Percentiles rank a stretch among this genome's conserved stretches.
phyloP scores from a whole-genome alignment of 257 asterid genomes.

The Nicotiana paniculata region DNA sequence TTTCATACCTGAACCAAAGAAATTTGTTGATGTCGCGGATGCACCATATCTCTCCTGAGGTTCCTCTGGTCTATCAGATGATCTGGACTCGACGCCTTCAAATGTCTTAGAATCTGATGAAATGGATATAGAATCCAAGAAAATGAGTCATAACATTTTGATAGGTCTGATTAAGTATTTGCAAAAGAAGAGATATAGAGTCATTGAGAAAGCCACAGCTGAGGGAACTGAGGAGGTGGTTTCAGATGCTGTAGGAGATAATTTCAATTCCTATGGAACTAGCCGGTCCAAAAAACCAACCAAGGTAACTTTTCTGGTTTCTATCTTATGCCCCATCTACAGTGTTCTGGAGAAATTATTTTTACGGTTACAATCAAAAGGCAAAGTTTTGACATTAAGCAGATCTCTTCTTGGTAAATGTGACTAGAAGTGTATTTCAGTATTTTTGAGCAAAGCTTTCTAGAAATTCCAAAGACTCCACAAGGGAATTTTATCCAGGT shows the following conservation, averaged over 20 bases:
- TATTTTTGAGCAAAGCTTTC: neutral
- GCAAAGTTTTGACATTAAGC: neutral
- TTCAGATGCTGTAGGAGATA: constrained; percentile 89
- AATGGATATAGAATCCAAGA: constrained; percentile 74
- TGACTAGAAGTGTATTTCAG: neutral
- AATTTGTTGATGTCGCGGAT: constrained; percentile 56
- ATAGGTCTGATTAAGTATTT: constrained; percentile 95
- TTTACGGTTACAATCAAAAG: neutral
- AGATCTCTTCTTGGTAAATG: neutral
- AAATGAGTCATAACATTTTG: constrained; percentile 89
- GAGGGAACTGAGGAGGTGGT: constrained; percentile 99
- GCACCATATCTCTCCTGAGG: constrained; percentile 64
- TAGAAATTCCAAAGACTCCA: neutral
- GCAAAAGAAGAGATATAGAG: constrained; percentile 71
- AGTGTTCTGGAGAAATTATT: neutral
- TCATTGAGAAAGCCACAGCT: constrained; percentile 89
- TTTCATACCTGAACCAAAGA: constrained; percentile 76
- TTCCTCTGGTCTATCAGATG: constrained; percentile 85
- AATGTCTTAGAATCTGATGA: constrained; percentile 61
- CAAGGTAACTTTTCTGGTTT: constrained; percentile 45
- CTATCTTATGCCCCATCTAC: neutral
- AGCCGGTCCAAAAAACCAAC: constrained; percentile 50
- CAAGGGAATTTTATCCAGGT: neutral
- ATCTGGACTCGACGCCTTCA: constrained; percentile 52
- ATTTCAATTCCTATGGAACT: constrained; percentile 58